Evolutionary conservation across 202 grass and related monocot species (phyloP).

Genomic region (Setaria viridis): DNA sequence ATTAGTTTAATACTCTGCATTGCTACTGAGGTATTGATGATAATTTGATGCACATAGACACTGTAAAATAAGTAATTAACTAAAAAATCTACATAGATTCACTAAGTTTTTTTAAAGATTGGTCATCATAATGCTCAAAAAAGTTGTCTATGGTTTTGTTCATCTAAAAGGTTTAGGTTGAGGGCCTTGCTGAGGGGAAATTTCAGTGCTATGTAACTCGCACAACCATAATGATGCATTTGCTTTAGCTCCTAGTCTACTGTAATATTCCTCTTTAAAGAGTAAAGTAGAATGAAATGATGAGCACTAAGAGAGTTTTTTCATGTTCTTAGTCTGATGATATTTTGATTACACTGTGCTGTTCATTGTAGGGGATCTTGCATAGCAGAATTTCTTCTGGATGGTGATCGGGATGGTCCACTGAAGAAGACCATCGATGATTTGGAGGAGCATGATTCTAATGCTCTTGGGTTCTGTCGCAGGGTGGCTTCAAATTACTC

Average conservation of each 20-base stretch:
- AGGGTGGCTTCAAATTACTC: conserved; percentile 60
- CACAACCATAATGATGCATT: neutral
- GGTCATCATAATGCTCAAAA: neutral
- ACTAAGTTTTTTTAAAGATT: neutral
- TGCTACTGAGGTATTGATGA: neutral
- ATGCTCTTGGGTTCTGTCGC: conserved; percentile 55
- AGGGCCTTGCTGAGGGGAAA: neutral
- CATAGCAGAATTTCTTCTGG: conserved; percentile 68
- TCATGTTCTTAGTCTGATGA: conserved; percentile 8
- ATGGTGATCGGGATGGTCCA: conserved; percentile 55
- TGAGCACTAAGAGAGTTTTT: neutral
- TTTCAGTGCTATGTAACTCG: neutral
- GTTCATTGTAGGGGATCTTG: conserved; percentile 49
- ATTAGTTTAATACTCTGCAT: neutral
- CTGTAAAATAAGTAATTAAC: neutral
- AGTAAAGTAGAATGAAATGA: neutral
- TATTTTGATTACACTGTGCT: conserved; percentile 3
- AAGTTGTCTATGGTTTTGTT: neutral
- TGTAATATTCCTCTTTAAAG: neutral
- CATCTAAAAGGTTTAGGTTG: neutral
- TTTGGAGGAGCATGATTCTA: conserved; percentile 41
- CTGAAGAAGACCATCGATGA: conserved; percentile 60
- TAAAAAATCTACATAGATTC: neutral
- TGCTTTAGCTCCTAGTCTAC: neutral
- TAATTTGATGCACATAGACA: neutral